Percentiles rank a stretch among this genome's conserved stretches.
Evolutionary conservation across 73 alveolate species (phyloP).

Genomic region (Paramecium sexaurelia): DNA sequence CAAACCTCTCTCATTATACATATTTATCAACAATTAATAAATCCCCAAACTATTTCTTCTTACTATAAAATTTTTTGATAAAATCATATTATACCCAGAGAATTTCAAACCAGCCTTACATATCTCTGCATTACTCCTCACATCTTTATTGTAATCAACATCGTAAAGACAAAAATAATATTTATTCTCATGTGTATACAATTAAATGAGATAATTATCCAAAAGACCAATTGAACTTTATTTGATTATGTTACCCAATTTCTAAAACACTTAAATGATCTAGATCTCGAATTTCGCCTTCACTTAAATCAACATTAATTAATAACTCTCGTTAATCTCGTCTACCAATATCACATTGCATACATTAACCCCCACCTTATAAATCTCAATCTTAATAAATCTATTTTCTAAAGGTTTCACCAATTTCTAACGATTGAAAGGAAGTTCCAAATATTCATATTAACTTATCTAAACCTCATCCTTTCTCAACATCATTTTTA

Average conservation of each 20-base stretch:
- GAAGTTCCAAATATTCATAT: not conserved
- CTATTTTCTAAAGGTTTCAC: not conserved
- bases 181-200: not conserved
- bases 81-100: not conserved
- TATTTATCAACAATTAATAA: not conserved
- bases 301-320: not conserved
- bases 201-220: not conserved
- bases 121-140: not conserved
- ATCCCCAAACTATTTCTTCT: not conserved
- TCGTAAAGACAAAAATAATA: not conserved
- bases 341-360: not conserved
- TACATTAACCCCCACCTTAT: not conserved
- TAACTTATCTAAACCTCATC: not conserved
- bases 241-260: not conserved
- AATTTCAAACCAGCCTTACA: not conserved
- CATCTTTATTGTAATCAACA: not conserved
- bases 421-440: not conserved
- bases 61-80: not conserved
- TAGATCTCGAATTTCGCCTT: not conserved
- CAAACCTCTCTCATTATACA: not conserved
- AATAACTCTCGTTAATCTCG: not conserved
- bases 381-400: not conserved
- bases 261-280: not conserved
- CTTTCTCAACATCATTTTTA: not conserved
- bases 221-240: not conserved